Evolutionary conservation across 1,139 yeast species (phyloP).

Genomic region (Scheffersomyces parashehatae): DNA sequence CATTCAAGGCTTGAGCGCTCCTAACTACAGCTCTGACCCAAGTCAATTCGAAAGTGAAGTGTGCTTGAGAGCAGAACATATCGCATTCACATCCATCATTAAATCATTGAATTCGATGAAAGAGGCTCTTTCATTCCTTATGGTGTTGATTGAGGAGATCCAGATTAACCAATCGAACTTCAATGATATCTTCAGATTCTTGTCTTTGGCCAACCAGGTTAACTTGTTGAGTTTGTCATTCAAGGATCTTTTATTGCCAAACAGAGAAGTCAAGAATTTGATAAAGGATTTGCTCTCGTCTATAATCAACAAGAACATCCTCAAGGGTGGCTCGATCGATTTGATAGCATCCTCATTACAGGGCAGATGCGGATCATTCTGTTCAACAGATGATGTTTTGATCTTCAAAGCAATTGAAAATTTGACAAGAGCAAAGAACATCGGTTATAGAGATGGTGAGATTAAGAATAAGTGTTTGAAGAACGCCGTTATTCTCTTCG

Average conservation of each 20-base stretch:
- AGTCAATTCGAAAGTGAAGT: conserved; percentile 56
- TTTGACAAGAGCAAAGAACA: conserved; percentile 80
- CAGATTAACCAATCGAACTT: conserved; percentile 42
- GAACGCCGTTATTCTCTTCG: conserved; percentile 74
- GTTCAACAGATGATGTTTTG: conserved; percentile 90
- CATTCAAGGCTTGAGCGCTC: conserved; percentile 63
- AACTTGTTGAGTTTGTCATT: conserved; percentile 69
- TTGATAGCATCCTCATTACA: conserved; percentile 84
- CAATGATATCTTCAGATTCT: conserved; percentile 68
- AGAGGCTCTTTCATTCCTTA: conserved; percentile 86
- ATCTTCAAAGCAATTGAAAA: conserved; percentile 94
- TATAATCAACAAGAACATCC: conserved; percentile 81
- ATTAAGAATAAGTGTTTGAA: conserved; percentile 67
- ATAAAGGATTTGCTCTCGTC: conserved; percentile 87
- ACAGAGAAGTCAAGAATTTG: conserved; percentile 58
- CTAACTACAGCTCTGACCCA: conserved; percentile 50
- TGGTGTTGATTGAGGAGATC: conserved; percentile 79
- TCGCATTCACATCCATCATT: conserved; percentile 79
- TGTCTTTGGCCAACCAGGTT: conserved; percentile 65
- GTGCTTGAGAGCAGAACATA: conserved; percentile 87
- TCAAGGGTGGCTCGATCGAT: conserved; percentile 93
- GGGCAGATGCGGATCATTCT: conserved; percentile 92
- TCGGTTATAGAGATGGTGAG: conserved; percentile 69
- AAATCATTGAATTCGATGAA: conserved; percentile 77
- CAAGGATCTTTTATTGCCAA: conserved; percentile 75